Evolutionary conservation across 192 early-diverging fungal species (phyloP).

Genomic region (Linnemannia elongata): DNA sequence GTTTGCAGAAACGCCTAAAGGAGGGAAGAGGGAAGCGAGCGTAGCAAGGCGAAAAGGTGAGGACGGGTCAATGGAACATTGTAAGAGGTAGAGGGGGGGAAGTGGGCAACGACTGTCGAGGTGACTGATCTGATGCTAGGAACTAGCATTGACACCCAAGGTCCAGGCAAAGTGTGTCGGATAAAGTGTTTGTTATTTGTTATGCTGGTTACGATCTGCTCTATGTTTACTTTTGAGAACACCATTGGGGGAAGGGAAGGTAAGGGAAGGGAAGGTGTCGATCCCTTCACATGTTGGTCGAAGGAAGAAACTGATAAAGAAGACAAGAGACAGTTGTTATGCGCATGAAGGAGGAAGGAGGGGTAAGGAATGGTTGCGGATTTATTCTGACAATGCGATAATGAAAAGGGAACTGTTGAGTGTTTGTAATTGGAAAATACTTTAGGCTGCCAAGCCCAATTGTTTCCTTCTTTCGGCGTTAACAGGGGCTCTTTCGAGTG

Average conservation of each 20-base stretch:
- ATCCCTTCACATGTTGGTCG: conserved; percentile 1
- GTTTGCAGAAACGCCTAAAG: no score
- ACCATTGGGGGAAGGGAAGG: not conserved
- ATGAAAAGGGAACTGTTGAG: no score
- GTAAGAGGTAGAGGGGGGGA: no score
- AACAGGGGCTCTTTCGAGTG: no score
- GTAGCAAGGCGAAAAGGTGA: no score
- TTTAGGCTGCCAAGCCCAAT: not conserved
- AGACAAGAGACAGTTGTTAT: not conserved
- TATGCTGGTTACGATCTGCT: not conserved
- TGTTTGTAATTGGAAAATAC: not conserved
- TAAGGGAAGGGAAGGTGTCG: not conserved
- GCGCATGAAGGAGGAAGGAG: not conserved
- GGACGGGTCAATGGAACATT: no score
- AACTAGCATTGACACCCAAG: not conserved
- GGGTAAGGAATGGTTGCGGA: not conserved
- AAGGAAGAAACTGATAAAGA: not conserved
- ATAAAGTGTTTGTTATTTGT: not conserved
- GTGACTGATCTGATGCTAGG: not conserved
- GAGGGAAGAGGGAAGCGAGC: no score
- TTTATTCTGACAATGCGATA: not conserved
- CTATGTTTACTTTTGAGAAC: not conserved
- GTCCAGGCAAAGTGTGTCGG: not conserved
- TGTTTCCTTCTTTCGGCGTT: no score
- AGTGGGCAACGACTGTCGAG: not conserved